phyloP scores from a whole-genome alignment of 768 basidiomycete genomes.

The Suillus plorans region DNA sequence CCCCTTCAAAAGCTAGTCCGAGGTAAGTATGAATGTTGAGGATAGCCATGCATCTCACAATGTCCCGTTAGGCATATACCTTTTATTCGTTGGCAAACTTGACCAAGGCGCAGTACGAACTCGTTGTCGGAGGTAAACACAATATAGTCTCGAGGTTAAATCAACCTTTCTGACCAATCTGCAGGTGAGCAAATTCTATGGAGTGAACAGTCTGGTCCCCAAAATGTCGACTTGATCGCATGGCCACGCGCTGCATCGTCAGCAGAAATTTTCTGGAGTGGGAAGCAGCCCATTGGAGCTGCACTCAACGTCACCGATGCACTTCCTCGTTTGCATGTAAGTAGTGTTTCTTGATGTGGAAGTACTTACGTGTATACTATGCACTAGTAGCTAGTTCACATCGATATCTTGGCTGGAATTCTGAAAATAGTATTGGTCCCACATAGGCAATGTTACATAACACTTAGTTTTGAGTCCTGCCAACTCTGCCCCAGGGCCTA shows the following conservation, averaged over 20 bases:
- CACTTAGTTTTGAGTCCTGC: no score
- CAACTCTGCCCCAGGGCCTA: no score
- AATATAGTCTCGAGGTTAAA: neutral
- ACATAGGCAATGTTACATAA: no score
- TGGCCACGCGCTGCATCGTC: slow-evolving; percentile 75
- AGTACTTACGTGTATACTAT: neutral
- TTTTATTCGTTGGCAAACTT: slow-evolving; percentile 71
- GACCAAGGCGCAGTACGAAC: slow-evolving; percentile 41
- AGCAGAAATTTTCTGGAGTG: slow-evolving; percentile 80
- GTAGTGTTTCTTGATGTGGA: slow-evolving; percentile 20
- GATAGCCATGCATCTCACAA: slow-evolving; percentile 17
- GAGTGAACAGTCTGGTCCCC: slow-evolving; percentile 71
- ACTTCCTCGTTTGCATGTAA: slow-evolving; percentile 60
- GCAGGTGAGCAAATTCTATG: slow-evolving; percentile 67
- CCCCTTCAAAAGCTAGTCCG: slow-evolving; percentile 82
- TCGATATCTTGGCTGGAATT: no score
- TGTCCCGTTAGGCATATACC: slow-evolving; percentile 49
- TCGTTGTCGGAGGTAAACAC: slow-evolving; percentile 66
- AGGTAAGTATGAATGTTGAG: slow-evolving; percentile 36
- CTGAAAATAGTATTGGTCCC: no score
- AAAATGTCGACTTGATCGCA: slow-evolving; percentile 63
- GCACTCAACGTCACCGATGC: slow-evolving; percentile 45
- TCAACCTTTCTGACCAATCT: neutral
- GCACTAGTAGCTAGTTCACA: no score
- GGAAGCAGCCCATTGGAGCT: slow-evolving; percentile 31